phyloP scores from a whole-genome alignment of 257 asterid species.

The Cinchona pubescens region DNA sequence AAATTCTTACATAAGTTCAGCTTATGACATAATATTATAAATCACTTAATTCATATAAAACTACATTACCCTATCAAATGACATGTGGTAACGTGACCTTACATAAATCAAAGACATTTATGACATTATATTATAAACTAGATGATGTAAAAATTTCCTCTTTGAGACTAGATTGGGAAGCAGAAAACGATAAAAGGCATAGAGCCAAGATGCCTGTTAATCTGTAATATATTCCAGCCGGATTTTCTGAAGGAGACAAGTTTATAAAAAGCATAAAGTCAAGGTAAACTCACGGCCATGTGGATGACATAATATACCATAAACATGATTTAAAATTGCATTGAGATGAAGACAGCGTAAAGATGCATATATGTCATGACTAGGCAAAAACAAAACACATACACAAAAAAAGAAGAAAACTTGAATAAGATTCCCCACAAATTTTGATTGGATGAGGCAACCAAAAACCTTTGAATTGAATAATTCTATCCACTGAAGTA shows the following conservation, averaged over 20 bases:
- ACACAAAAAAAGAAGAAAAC: neutral
- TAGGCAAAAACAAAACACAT: neutral
- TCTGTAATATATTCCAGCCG: too few relatives aligned
- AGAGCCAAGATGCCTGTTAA: too few relatives aligned
- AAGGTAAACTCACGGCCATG: neutral
- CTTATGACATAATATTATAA: too few relatives aligned
- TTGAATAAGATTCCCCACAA: neutral
- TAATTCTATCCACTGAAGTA: slow-evolving; percentile 16
- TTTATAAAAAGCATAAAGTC: neutral
- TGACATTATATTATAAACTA: too few relatives aligned
- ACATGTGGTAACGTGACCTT: too few relatives aligned
- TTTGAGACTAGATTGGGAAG: too few relatives aligned
- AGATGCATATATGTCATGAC: neutral
- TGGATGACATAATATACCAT: neutral
- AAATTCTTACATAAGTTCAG: too few relatives aligned
- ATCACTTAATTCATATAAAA: too few relatives aligned
- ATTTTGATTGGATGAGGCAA: slow-evolving; percentile 4
- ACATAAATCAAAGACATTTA: too few relatives aligned
- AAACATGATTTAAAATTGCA: neutral
- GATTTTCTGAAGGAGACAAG: neutral
- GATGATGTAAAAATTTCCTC: too few relatives aligned
- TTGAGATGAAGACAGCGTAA: neutral
- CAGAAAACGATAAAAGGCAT: too few relatives aligned
- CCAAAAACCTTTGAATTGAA: neutral
- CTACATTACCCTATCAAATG: too few relatives aligned